Percentiles rank a stretch among this genome's conserved stretches.
Evolutionary conservation across 2,329 filamentous ascomycete species (phyloP).

Genomic region (Thielaviopsis euricoi): DNA sequence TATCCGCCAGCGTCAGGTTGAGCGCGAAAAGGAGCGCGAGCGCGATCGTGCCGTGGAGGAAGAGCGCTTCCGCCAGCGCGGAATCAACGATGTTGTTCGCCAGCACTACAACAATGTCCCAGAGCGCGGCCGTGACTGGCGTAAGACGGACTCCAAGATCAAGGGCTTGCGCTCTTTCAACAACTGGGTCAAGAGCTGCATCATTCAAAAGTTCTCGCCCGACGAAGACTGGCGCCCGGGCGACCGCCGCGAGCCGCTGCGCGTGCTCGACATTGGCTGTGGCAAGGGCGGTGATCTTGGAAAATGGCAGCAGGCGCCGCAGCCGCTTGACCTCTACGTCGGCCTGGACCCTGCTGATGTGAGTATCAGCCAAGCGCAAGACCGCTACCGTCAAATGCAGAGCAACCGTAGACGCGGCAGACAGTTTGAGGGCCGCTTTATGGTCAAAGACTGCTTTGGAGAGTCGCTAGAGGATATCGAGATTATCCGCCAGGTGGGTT

Average conservation of each 20-base stretch:
- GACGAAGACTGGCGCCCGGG: slow-evolving; percentile 55
- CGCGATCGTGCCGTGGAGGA: slow-evolving; percentile 23
- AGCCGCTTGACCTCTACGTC: slow-evolving; percentile 81
- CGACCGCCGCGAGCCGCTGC: slow-evolving; percentile 41
- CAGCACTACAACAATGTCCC: slow-evolving; percentile 95
- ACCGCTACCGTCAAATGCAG: slow-evolving; percentile 62
- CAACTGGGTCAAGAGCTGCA: slow-evolving; percentile 96
- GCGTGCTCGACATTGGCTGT: slow-evolving; percentile 87
- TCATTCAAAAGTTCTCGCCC: slow-evolving; percentile 91
- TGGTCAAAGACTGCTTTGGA: slow-evolving; percentile 82
- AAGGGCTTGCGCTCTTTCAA: slow-evolving; percentile 90
- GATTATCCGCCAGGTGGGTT: slow-evolving; percentile 73
- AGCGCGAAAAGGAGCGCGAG: slow-evolving; percentile 28
- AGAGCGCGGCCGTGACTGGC: slow-evolving; percentile 85
- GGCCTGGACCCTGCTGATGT: slow-evolving; percentile 86
- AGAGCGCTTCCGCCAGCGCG: slow-evolving; percentile 26
- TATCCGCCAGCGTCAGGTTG: slow-evolving; percentile 44
- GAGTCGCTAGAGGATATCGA: slow-evolving; percentile 67
- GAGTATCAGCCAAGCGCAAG: slow-evolving; percentile 76
- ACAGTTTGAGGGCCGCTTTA: slow-evolving; percentile 74
- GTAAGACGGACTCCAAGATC: slow-evolving; percentile 84
- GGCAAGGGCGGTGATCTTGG: slow-evolving; percentile 90
- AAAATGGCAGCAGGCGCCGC: slow-evolving; percentile 93
- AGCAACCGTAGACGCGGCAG: slow-evolving; percentile 40
- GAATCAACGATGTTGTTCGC: slow-evolving; percentile 68